Percentiles rank a stretch among this genome's conserved stretches.
These are phyloP conservation scores for Schizochytrium sp. DNA, from an alignment of 108 stramenopile genomes.

Conservation along the genomic window DNA sequence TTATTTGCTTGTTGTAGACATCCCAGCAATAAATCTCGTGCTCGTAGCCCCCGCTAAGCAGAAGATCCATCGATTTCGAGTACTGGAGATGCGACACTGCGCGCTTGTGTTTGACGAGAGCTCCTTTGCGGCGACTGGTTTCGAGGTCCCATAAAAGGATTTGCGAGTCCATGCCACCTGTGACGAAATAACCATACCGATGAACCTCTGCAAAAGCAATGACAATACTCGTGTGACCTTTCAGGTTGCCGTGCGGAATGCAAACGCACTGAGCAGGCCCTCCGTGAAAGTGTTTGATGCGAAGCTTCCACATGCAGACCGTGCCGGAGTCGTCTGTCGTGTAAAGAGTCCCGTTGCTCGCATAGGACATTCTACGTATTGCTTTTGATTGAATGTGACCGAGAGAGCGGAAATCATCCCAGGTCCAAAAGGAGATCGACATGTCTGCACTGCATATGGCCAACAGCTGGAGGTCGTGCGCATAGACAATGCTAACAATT, in stretches of 20 bases:
- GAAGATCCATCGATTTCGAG: not conserved
- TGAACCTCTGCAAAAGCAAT: not conserved
- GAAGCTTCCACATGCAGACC: not conserved
- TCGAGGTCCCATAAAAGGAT: not conserved
- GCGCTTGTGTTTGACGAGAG: not conserved
- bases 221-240: not conserved
- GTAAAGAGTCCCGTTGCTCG: not conserved
- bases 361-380: not conserved
- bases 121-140: not conserved
- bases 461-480: not conserved
- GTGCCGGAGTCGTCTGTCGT: slow-evolving; percentile 1
- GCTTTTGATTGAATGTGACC: not conserved
- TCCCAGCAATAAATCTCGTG: slow-evolving; percentile 11
- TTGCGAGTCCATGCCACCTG: not conserved
- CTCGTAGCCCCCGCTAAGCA: not conserved
- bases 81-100: not conserved
- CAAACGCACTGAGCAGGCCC: not conserved
- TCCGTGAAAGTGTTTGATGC: slow-evolving; percentile 4
- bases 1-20: not conserved
- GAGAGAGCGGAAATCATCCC: not conserved
- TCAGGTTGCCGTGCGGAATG: not conserved
- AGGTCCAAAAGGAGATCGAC: slow-evolving; percentile 1
- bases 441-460: not conserved
- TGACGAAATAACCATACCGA: not conserved
- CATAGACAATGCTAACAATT: not conserved